Base-by-base conservation (phyloP, 768 basidiomycete species). In the Pulveroboletus sp. region DNA sequence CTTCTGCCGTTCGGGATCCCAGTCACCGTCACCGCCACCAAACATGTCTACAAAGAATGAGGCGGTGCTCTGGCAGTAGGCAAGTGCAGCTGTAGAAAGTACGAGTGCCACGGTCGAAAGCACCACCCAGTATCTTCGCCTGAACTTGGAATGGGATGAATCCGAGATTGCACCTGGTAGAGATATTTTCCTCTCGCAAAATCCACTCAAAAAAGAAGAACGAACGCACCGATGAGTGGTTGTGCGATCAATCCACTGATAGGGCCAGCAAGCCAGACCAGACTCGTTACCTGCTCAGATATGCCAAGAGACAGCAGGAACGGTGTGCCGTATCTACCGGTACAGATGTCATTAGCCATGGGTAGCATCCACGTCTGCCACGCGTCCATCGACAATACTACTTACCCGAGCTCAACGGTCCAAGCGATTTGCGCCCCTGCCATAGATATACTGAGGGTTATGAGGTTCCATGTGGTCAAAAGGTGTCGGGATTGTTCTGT, bases 211-310 rank as follows among this genome's bases (percentile, higher is more conserved):
- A 46, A 24, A 34, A 24, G 9, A 49, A 14, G 29, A 16, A 17
- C 35, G 16, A 14, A 49, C 49, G 37, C n/a, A 91, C 95, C 97
- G 58, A 99, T 97, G 47, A 98, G 76, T n/a, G 97, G 97, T 66
- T 99, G 97, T 5, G 94, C 94, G 43, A 99, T 74, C 39, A 99
- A 75, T 14, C 97, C 97, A 53, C 90, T 93, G 51, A 99, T 91
- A 5, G 97, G 97, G 10, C 95, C 90, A 48, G 89, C 90, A 33
- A 91, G 77, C 97, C 97, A 99, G 31, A 99, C 95, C 8, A 97
- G 78, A 45, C 90, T 88, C 1, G 97, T 97, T 14, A 94, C 73
- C 63, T 91, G 85, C 63, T 94, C 94, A 1, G 92, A 85, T 23
- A 98, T 72, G 7, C 87, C 87, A 17, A 88, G 74, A 27, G 76